Evolutionary conservation across 345 rosid species (phyloP).

Genomic region (Heritiera fomes): DNA sequence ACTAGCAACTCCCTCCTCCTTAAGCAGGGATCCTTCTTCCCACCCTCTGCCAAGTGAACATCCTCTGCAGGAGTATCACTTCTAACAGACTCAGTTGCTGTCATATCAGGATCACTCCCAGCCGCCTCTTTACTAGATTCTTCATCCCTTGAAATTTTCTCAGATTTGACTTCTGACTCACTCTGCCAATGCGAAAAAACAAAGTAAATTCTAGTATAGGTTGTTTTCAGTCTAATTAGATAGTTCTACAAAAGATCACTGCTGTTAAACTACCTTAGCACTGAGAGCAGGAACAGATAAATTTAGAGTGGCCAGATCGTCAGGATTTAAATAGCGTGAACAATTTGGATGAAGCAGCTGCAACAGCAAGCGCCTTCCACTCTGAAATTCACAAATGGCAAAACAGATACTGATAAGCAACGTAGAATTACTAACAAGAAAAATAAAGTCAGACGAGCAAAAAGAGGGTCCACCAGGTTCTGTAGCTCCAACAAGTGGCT

Average conservation of each 20-base stretch:
- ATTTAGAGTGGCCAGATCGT: slow-evolving; percentile 69
- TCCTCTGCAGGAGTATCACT: slow-evolving; percentile 35
- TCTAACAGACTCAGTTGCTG: slow-evolving; percentile 27
- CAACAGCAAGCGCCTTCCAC: slow-evolving; percentile 69
- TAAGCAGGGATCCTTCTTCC: slow-evolving; percentile 74
- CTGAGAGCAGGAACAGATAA: slow-evolving; percentile 62
- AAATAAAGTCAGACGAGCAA: not conserved
- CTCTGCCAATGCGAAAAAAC: slow-evolving; percentile 37
- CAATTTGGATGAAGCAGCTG: slow-evolving; percentile 84
- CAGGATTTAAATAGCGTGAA: slow-evolving; percentile 71
- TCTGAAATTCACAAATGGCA: slow-evolving; percentile 43
- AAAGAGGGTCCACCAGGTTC: not conserved
- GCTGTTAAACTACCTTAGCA: slow-evolving; percentile 53
- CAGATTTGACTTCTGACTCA: slow-evolving; percentile 43
- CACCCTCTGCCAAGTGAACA: slow-evolving; percentile 38
- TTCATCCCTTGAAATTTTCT: slow-evolving; percentile 33
- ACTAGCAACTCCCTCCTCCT: slow-evolving; percentile 84
- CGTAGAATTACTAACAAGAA: slow-evolving; percentile 20
- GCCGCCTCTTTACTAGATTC: slow-evolving; percentile 34
- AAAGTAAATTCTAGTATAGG: slow-evolving; percentile 1
- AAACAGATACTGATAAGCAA: slow-evolving; percentile 13
- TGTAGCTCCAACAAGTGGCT: slow-evolving; percentile 10
- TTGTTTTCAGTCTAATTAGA: not conserved
- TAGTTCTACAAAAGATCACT: slow-evolving; percentile 2
- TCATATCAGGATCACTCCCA: slow-evolving; percentile 31